Evolutionary conservation across 148 eudicot genomes (phyloP).

Genomic region (Rhododendron simsii): DNA sequence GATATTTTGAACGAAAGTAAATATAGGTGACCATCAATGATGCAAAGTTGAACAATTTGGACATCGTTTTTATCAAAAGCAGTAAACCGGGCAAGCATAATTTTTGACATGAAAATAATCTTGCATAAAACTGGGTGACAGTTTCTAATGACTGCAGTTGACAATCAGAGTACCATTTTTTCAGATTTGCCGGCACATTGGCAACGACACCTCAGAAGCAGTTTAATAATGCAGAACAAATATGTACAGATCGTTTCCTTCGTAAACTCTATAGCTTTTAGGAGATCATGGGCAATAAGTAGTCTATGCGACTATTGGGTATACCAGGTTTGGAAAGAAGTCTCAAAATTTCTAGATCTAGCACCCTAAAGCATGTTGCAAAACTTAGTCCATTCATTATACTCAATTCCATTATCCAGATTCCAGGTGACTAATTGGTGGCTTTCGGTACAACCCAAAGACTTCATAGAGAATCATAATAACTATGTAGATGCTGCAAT

Average conservation of each 20-base stretch:
- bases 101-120: neutral
- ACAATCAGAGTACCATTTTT: neutral
- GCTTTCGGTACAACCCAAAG: neutral
- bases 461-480: neutral
- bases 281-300: neutral
- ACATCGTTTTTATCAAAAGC: neutral
- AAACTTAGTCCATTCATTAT: neutral
- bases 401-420: neutral
- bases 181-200: neutral
- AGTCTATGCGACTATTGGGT: neutral
- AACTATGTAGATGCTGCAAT: neutral
- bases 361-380: neutral
- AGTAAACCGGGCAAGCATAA: neutral
- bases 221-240: neutral
- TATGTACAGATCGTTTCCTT: neutral
- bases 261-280: neutral
- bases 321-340: neutral
- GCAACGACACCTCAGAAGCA: neutral
- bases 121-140: neutral
- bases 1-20: neutral
- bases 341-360: slow-evolving; percentile 1
- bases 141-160: neutral
- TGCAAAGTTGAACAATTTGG: neutral
- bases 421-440: neutral
- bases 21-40: neutral